Conservation (phyloP, 371 early-diverging fungal species). For the Amoeboaphelidium occidentale region DNA sequence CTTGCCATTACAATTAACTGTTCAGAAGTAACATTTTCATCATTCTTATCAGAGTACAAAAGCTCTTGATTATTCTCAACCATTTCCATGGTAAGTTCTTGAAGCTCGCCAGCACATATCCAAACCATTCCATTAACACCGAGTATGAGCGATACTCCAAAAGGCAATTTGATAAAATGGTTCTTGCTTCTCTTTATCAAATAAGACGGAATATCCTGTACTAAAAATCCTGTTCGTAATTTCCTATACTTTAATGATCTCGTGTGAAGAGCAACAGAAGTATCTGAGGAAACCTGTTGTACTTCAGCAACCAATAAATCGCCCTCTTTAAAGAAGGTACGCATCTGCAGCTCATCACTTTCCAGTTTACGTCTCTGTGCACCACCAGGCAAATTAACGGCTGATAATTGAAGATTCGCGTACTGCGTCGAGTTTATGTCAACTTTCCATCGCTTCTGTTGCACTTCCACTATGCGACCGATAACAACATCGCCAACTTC, state of each 20-base stretch:
- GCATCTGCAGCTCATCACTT: slow-evolving; percentile 95
- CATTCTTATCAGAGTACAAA: slow-evolving; percentile 52
- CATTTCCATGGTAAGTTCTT: slow-evolving; percentile 14
- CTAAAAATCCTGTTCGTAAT: slow-evolving; percentile 61
- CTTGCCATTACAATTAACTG: not conserved
- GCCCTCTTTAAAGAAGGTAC: slow-evolving; percentile 79
- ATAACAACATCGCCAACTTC: slow-evolving; percentile 98
- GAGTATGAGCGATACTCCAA: slow-evolving; percentile 70
- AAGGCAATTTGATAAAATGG: slow-evolving; percentile 64
- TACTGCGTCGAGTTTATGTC: slow-evolving; percentile 79
- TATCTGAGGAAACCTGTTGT: slow-evolving; percentile 68
- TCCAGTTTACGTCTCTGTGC: slow-evolving; percentile 92
- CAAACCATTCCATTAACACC: slow-evolving; percentile 95
- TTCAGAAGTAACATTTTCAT: slow-evolving; percentile 18
- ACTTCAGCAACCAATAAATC: slow-evolving; percentile 94
- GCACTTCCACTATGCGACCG: slow-evolving; percentile 77
- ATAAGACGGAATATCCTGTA: slow-evolving; percentile 55
- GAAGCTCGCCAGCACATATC: slow-evolving; percentile 54
- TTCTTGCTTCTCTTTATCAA: slow-evolving; percentile 71
- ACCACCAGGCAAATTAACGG: slow-evolving; percentile 91
- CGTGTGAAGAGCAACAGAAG: slow-evolving; percentile 77
- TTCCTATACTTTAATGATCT: slow-evolving; percentile 91
- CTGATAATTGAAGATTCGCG: slow-evolving; percentile 63
- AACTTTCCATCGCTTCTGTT: slow-evolving; percentile 87
- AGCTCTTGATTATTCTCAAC: slow-evolving; percentile 18